These are phyloP conservation scores for Citrus mangshanensis DNA, from an alignment of 345 rosid species.

Conservation along the genomic window DNA sequence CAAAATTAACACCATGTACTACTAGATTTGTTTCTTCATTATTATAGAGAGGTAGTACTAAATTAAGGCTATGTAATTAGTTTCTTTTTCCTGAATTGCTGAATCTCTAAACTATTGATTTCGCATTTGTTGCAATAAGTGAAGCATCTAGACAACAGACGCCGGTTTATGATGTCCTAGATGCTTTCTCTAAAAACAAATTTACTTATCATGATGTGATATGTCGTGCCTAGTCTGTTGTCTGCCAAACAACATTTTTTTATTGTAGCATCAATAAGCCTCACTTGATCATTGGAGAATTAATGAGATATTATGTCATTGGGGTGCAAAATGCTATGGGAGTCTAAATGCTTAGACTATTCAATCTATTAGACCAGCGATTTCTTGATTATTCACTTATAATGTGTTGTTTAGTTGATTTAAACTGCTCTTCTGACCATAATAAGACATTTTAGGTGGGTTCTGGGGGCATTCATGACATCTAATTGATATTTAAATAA, in stretches of 20 bases:
- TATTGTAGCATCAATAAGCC: not conserved
- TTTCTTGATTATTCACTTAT: not conserved
- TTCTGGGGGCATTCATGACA: not conserved
- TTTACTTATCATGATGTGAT: not conserved
- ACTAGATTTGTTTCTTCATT: not conserved
- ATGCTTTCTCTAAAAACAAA: not conserved
- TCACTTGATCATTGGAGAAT: not conserved
- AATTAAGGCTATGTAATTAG: not conserved
- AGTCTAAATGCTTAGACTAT: not conserved
- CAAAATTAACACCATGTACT: not conserved
- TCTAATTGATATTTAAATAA: conserved; percentile 7
- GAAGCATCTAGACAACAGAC: not conserved
- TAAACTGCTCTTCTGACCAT: not conserved
- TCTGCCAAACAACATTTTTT: not conserved
- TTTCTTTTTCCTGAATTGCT: not conserved
- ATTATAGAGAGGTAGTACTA: not conserved
- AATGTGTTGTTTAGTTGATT: not conserved
- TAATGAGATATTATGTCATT: not conserved
- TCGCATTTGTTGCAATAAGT: not conserved
- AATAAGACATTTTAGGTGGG: not conserved
- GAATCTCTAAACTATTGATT: not conserved
- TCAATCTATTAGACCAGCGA: not conserved
- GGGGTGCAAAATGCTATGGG: not conserved
- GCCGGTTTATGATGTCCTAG: not conserved
- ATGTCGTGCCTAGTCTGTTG: not conserved